These are phyloP conservation scores for Epichloe hybrida DNA, from an alignment of 2,329 filamentous ascomycete species.

Conservation along the genomic window DNA sequence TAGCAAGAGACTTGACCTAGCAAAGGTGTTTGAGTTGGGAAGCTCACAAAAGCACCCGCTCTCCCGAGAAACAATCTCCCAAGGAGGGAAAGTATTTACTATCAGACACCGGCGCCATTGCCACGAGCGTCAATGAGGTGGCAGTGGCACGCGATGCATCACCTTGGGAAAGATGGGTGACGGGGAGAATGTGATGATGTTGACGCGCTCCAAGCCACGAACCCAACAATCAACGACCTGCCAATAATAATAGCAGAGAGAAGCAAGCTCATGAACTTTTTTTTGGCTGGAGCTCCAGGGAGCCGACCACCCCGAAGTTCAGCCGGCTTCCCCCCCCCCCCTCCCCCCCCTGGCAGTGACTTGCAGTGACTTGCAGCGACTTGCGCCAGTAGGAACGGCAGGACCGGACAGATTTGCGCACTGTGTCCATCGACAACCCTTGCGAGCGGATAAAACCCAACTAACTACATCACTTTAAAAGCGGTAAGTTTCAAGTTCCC, in stretches of 20 bases:
- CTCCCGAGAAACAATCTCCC: slow-evolving; percentile 71
- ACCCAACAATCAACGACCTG: too few species aligned
- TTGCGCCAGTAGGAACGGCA: neutral
- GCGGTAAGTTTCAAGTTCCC: neutral
- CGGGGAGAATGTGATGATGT: slow-evolving; percentile 15
- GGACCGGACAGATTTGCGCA: neutral
- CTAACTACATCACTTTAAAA: neutral
- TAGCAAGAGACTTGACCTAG: slow-evolving; percentile 5
- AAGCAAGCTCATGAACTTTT: too few species aligned
- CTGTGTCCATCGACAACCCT: neutral
- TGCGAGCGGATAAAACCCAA: neutral
- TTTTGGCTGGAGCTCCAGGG: slow-evolving; percentile 16
- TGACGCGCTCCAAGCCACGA: slow-evolving; percentile 14
- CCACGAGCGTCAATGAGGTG: slow-evolving; percentile 36
- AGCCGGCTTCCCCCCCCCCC: slow-evolving; percentile 8
- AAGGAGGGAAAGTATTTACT: slow-evolving; percentile 70
- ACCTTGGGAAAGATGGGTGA: slow-evolving; percentile 13
- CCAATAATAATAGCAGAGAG: too few species aligned
- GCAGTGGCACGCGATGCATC: slow-evolving; percentile 26
- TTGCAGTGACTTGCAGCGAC: too few species aligned
- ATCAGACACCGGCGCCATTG: slow-evolving; percentile 60
- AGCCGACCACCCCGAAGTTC: slow-evolving; percentile 11
- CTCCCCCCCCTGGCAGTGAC: too few species aligned
- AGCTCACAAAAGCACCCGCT: slow-evolving; percentile 66
- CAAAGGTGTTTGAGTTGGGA: neutral